Conservation (phyloP, 371 early-diverging fungal species). For the Apophysomyces sp. region DNA sequence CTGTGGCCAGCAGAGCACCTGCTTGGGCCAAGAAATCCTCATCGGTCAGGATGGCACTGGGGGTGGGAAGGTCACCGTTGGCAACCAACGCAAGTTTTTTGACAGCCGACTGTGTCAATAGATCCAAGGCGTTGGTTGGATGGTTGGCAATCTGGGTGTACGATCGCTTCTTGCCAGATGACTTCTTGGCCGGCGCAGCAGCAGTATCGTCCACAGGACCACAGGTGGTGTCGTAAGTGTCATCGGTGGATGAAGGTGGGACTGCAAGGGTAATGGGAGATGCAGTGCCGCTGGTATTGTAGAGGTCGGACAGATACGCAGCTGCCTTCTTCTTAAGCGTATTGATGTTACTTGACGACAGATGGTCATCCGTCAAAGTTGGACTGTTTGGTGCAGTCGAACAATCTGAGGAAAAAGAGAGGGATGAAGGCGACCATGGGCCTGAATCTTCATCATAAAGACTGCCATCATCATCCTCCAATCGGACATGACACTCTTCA, state of each 20-base stretch:
- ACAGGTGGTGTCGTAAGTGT: conserved; percentile 5
- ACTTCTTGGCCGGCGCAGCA: conserved; percentile 11
- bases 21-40: conserved; percentile 46
- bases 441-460: conserved; percentile 20
- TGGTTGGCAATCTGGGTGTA: conserved; percentile 14
- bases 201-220: conserved; percentile 1
- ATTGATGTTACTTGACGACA: conserved; percentile 11
- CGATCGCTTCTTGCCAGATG: conserved; percentile 28
- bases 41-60: conserved; percentile 23
- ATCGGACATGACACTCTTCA: conserved; percentile 86
- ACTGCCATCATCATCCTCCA: conserved; percentile 69
- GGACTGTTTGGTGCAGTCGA: conserved; percentile 32
- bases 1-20: conserved; percentile 34
- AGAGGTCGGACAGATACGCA: conserved; percentile 30
- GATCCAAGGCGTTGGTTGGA: conserved; percentile 21
- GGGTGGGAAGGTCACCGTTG: conserved; percentile 19
- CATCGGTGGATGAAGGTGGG: not conserved
- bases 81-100: conserved; percentile 34
- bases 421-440: conserved; percentile 5
- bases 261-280: not conserved
- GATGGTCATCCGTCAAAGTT: conserved; percentile 7
- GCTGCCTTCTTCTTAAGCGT: conserved; percentile 30
- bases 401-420: conserved; percentile 5
- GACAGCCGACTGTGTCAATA: conserved; percentile 29
- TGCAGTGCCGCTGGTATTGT: conserved; percentile 16